phyloP scores from a whole-genome alignment of 78 protist species.

The Monosiga brevicollis region DNA sequence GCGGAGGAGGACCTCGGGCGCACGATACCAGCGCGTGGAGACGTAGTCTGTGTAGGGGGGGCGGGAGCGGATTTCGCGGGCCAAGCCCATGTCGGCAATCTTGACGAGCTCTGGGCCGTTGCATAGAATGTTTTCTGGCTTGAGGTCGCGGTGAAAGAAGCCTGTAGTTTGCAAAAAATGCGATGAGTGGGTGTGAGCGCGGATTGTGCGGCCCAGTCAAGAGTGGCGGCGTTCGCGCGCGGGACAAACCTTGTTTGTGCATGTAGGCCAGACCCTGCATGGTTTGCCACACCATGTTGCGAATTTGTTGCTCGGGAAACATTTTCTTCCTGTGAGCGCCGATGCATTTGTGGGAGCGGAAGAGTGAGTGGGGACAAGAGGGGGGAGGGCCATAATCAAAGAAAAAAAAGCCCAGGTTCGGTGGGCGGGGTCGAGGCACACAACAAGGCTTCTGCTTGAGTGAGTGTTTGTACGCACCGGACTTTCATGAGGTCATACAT shows the following conservation, averaged over 20 bases:
- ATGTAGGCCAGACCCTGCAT: constrained; percentile 79
- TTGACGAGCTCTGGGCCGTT: constrained; percentile 48
- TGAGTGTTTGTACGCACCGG: neutral
- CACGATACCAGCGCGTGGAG: constrained; percentile 96
- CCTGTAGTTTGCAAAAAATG: no score
- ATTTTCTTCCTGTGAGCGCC: constrained; percentile 44
- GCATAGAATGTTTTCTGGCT: constrained; percentile 89
- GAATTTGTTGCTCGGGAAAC: constrained; percentile 55
- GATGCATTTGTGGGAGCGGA: no score
- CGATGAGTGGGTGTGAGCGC: no score
- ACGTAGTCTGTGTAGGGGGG: constrained; percentile 96
- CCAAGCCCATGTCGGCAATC: constrained; percentile 97
- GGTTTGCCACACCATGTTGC: constrained; percentile 65
- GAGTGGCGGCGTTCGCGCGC: no score
- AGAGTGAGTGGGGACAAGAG: no score
- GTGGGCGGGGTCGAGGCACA: no score
- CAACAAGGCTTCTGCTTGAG: no score
- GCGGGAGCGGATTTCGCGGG: constrained; percentile 78
- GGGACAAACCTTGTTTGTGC: constrained; percentile 53
- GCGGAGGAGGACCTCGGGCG: constrained; percentile 90
- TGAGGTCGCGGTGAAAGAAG: constrained; percentile 91
- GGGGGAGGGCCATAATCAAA: no score
- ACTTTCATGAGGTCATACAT: constrained; percentile 62
- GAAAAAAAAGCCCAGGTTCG: no score
- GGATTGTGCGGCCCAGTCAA: no score